These are phyloP conservation scores for Bipolaris sorokiniana DNA, from an alignment of 2,329 filamentous ascomycete genomes.

Conservation along the genomic window DNA sequence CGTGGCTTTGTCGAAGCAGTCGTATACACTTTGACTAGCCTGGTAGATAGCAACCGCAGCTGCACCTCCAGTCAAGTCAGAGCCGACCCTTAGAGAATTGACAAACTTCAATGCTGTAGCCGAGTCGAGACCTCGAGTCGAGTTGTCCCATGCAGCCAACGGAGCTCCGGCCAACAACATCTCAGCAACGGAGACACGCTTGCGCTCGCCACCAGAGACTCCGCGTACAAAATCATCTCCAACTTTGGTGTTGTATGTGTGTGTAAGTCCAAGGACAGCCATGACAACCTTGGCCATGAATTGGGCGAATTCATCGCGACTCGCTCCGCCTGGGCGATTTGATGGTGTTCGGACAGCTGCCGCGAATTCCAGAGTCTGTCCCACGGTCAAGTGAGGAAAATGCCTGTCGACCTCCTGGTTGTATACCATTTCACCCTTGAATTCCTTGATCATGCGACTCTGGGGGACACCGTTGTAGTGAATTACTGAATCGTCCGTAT, in stretches of 20 bases:
- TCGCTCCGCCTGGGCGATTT: constrained; percentile 43
- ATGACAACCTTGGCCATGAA: constrained; percentile 60
- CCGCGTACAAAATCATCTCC: constrained; percentile 66
- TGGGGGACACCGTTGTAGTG: constrained; percentile 65
- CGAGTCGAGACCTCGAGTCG: constrained; percentile 49
- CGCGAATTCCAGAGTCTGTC: constrained; percentile 63
- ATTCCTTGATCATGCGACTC: constrained; percentile 54
- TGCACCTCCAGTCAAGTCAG: constrained; percentile 58
- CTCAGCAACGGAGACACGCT: constrained; percentile 67
- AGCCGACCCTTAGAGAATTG: constrained; percentile 57
- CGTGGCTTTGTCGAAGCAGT: constrained; percentile 73
- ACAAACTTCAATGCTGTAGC: constrained; percentile 65
- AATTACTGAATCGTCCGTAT: constrained; percentile 60
- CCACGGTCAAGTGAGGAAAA: constrained; percentile 64
- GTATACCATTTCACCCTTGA: constrained; percentile 56
- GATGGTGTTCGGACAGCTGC: constrained; percentile 60
- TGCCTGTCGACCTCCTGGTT: constrained; percentile 58
- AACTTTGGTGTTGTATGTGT: constrained; percentile 63
- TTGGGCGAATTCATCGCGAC: constrained; percentile 53
- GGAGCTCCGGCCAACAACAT: constrained; percentile 51
- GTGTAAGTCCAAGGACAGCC: constrained; percentile 60
- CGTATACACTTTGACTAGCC: constrained; percentile 59
- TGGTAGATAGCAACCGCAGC: constrained; percentile 66
- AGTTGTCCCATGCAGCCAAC: constrained; percentile 55
- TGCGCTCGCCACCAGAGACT: constrained; percentile 66